Evolutionary conservation across 1,139 yeast species (phyloP).

Genomic region (Blastobotrys buckinghamii): DNA sequence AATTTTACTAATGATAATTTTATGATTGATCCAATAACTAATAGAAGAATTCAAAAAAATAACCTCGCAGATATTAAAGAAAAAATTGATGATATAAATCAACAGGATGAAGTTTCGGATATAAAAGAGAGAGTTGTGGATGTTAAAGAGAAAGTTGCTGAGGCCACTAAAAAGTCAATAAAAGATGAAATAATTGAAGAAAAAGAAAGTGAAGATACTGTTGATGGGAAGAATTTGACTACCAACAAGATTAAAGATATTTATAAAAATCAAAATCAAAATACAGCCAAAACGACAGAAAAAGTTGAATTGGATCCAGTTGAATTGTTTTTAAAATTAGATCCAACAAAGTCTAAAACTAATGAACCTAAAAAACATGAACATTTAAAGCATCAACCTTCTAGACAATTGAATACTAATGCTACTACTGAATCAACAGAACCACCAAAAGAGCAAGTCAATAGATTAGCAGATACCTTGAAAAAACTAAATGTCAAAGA

Average conservation of each 20-base stretch:
- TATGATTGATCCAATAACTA: conserved; percentile 12
- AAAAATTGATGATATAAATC: neutral
- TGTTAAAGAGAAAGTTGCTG: neutral
- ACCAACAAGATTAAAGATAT: too few species aligned
- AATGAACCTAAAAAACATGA: too few species aligned
- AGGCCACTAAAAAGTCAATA: neutral
- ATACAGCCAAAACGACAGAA: too few species aligned
- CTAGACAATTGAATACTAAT: too few species aligned
- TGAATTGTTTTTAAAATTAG: too few species aligned
- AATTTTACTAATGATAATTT: neutral
- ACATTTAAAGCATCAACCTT: too few species aligned
- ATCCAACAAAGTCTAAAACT: too few species aligned
- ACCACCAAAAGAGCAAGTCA: neutral
- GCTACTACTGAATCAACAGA: neutral
- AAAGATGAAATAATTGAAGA: neutral
- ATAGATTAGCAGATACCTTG: conserved; percentile 36
- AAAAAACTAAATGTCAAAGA: conserved; percentile 40
- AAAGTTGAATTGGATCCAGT: too few species aligned
- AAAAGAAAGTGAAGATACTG: neutral
- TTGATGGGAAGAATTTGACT: neutral
- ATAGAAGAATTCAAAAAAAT: neutral
- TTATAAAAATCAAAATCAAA: too few species aligned
- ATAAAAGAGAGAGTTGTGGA: too few species aligned
- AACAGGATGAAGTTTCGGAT: neutral
- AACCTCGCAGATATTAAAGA: neutral